A percentile compares a stretch with the other conserved stretches of the same genome.
These are phyloP conservation scores for Globisporangium camurandrum DNA, from an alignment of 352 stramenopile species.

Conservation along the genomic window DNA sequence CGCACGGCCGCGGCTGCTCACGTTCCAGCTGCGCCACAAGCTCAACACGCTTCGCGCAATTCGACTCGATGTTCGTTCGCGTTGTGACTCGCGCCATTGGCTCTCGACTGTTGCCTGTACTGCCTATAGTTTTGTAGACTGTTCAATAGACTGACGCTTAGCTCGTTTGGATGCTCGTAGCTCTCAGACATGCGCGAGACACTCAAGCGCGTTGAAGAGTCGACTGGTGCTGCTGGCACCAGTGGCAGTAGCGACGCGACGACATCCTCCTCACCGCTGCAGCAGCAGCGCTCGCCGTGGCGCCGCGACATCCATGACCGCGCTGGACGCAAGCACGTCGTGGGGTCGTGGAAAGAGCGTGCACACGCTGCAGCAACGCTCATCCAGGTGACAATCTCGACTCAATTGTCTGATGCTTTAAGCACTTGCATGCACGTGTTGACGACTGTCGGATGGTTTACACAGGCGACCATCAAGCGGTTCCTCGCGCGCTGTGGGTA, in stretches of 20 bases:
- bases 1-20: conserved; percentile 26
- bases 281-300: conserved; percentile 20
- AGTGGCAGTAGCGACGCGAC: background rate
- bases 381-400: conserved; percentile 27
- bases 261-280: no score
- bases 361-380: conserved; percentile 27
- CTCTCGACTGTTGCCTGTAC: conserved; percentile 1
- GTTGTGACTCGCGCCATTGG: no score
- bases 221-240: no score
- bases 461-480: conserved; percentile 29
- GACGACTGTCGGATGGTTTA: background rate
- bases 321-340: conserved; percentile 31
- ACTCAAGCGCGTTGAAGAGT: conserved; percentile 12
- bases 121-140: no score
- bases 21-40: conserved; percentile 35
- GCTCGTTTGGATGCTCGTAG: conserved; percentile 13
- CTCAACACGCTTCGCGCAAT: conserved; percentile 30
- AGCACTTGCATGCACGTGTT: background rate
- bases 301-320: conserved; percentile 36
- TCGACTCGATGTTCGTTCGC: conserved; percentile 22
- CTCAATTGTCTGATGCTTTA: background rate
- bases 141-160: no score
- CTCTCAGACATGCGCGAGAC: conserved; percentile 42
- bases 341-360: conserved; percentile 31
- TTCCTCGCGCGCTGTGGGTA: conserved; percentile 46